Base-by-base conservation (phyloP, 352 stramenopile species). In the Pythium chondricola region DNA sequence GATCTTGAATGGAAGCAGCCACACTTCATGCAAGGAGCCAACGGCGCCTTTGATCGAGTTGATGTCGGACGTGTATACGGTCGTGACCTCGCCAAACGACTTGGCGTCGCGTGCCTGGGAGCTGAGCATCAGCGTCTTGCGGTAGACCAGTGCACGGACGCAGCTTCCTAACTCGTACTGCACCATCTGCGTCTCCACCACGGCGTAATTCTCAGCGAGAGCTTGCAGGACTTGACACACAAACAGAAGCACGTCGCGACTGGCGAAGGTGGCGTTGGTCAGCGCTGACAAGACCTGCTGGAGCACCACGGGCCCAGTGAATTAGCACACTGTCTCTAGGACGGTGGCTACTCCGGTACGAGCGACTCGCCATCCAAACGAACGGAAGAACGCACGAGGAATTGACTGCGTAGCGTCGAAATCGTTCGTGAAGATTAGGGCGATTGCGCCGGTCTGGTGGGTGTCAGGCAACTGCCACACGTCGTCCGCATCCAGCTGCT, bases 11-110 rank as follows among this genome's bases (percentile, higher is more conserved):
- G 50, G 37, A 78, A 88, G 67, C 14, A 85, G 56, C 76, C 76
- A 88, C 27, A 71, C 6, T 43, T 85, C 61, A 41, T 95, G 87
- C 2, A 83, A 24, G 25, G 70, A 44, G 38, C 67, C 77, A 11
- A 63, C 71, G 7, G 55, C 57, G 6, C 36, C 31, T 18, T 80
- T 38, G 29, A 88, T 67, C 9, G 68, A 48, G 17, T 78, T 59
- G 25, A 66, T 70, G 50, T 88, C 74, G 4, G 63, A 48, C 9
- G 71, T 84, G 67, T 82, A 85, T 51, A 85, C 71, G 63, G 72
- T 85, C 43, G 65, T 59, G 38, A 88, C 81, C 3, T 66, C 71
- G 2, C 69, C 71, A 13, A 70, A 83, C 21, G 69, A 80, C 33
- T 74, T 83, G 17, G 62, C 29, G 20, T 40, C 52, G 8, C 71